Evolutionary conservation across 768 basidiomycete genomes (phyloP).

Genomic region (Pleurotus cornucopiae): DNA sequence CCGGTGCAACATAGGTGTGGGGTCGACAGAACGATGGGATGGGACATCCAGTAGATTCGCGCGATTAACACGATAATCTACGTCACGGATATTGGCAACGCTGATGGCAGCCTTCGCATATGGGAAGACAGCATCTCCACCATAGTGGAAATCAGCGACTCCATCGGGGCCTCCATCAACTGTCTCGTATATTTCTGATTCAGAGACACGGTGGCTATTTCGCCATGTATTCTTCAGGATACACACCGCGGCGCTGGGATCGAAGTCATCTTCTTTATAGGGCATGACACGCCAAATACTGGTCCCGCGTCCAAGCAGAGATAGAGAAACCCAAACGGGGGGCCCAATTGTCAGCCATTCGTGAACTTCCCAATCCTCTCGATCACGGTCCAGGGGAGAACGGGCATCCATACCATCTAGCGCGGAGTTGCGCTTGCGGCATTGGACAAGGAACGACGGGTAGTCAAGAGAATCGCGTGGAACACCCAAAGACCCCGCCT

Average conservation of each 20-base stretch:
- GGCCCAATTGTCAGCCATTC: no score
- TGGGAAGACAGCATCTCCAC: constrained; percentile 11
- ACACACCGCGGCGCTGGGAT: background rate
- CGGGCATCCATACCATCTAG: no score
- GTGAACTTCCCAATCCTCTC: no score
- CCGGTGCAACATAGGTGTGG: constrained; percentile 12
- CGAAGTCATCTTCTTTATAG: background rate
- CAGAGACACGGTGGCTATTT: constrained; percentile 8
- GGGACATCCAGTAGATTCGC: background rate
- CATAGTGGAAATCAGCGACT: constrained; percentile 14
- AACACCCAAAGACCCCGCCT: no score
- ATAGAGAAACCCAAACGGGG: no score
- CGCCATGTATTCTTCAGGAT: constrained; percentile 14
- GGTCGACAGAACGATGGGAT: background rate
- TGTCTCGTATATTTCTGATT: constrained; percentile 11
- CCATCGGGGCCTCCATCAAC: constrained; percentile 8
- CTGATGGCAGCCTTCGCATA: background rate
- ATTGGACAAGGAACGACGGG: no score
- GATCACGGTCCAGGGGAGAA: no score
- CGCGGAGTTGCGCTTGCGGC: no score
- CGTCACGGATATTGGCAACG: no score
- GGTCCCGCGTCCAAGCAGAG: constrained; percentile 3
- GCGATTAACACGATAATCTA: background rate
- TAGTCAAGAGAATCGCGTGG: no score
- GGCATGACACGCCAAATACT: constrained; percentile 11